phyloP scores from a whole-genome alignment of 2,329 filamentous ascomycete species.

The Trichoderma harzianum region DNA sequence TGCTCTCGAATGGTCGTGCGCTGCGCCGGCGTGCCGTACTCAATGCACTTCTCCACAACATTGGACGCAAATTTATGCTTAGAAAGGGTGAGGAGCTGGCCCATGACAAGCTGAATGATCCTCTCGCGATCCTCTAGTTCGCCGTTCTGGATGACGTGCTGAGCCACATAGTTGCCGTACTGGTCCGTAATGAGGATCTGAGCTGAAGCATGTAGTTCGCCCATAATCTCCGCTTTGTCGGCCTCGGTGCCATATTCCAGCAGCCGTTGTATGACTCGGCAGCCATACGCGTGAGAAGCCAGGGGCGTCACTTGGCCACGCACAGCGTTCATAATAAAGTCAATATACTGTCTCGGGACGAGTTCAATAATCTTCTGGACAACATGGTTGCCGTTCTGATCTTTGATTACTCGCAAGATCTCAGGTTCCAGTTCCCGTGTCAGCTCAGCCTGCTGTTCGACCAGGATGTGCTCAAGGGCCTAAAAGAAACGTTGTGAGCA shows the following conservation, averaged over 20 bases:
- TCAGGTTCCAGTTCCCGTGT: slow-evolving; percentile 78
- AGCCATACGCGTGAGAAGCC: slow-evolving; percentile 79
- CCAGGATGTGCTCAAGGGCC: slow-evolving; percentile 85
- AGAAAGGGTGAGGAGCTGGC: slow-evolving; percentile 69
- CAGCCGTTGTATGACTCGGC: slow-evolving; percentile 88
- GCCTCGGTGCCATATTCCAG: slow-evolving; percentile 74
- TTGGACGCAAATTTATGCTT: slow-evolving; percentile 98
- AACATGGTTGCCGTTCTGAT: slow-evolving; percentile 94
- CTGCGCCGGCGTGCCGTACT: slow-evolving; percentile 66
- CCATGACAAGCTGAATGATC: slow-evolving; percentile 71
- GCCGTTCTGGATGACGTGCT: slow-evolving; percentile 83
- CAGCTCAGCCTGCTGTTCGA: slow-evolving; percentile 84
- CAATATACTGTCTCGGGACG: slow-evolving; percentile 72
- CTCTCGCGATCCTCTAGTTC: slow-evolving; percentile 66
- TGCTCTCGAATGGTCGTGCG: slow-evolving; percentile 64
- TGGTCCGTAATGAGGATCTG: slow-evolving; percentile 75
- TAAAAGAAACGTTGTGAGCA: slow-evolving; percentile 31
- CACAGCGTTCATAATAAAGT: slow-evolving; percentile 81
- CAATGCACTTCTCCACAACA: slow-evolving; percentile 90
- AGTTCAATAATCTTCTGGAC: slow-evolving; percentile 89
- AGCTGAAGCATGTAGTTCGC: slow-evolving; percentile 73
- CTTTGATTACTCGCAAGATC: slow-evolving; percentile 73
- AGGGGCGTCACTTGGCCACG: slow-evolving; percentile 70
- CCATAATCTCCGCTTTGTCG: slow-evolving; percentile 69
- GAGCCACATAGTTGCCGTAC: slow-evolving; percentile 94